Conservation (phyloP, 2,329 filamentous ascomycete genomes). For the Paracamarosporium sp. region DNA sequence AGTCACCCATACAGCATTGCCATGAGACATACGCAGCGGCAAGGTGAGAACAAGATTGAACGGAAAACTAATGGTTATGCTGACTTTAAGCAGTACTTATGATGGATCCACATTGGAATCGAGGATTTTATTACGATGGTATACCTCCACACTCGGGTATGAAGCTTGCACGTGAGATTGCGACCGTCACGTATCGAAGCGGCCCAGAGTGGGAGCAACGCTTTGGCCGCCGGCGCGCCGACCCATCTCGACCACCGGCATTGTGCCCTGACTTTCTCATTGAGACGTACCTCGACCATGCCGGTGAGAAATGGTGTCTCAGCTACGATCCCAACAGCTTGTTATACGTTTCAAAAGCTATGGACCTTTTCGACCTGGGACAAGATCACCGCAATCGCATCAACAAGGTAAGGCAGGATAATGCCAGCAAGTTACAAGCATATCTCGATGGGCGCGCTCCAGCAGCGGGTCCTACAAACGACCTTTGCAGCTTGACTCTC, state of each 20-base stretch:
- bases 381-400: conserved; percentile 71
- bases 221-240: conserved; percentile 86
- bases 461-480: conserved; percentile 30
- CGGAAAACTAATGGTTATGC: not conserved
- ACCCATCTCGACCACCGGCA: conserved; percentile 84
- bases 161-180: conserved; percentile 97
- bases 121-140: conserved; percentile 83
- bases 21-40: conserved; percentile 96
- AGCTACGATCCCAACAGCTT: conserved; percentile 96
- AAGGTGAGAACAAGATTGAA: conserved; percentile 54
- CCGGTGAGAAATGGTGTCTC: conserved; percentile 96
- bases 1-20: conserved; percentile 98
- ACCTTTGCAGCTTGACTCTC: conserved; percentile 79
- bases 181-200: conserved; percentile 94
- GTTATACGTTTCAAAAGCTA: conserved; percentile 96
- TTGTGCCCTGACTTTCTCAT: conserved; percentile 98
- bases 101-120: conserved; percentile 98
- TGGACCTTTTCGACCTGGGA: conserved; percentile 97
- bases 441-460: conserved; percentile 40
- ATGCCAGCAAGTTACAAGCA: conserved; percentile 64
- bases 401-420: conserved; percentile 66
- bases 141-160: conserved; percentile 94
- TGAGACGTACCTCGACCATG: conserved; percentile 97
- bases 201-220: conserved; percentile 97
- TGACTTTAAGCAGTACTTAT: conserved; percentile 71